These are phyloP conservation scores for Hortiboletus campestris DNA, from an alignment of 768 basidiomycete species.

Conservation along the genomic window DNA sequence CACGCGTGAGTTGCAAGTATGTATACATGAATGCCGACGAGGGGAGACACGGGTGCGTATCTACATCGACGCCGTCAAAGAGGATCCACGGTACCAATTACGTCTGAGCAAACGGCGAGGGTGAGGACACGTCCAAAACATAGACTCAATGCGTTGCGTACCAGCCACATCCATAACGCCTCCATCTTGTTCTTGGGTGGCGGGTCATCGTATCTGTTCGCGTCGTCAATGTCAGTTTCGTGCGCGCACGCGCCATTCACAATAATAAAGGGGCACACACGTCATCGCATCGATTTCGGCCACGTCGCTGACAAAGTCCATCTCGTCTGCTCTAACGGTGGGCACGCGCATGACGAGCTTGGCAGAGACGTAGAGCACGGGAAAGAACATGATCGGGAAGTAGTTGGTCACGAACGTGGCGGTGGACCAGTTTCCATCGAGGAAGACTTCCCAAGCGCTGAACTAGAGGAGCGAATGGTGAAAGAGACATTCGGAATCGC, in stretches of 20 bases:
- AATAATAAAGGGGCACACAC: constrained; percentile 2
- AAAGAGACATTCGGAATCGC: too few species aligned
- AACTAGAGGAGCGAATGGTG: constrained; percentile 22
- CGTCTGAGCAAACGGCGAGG: constrained; percentile 1
- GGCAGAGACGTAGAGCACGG: constrained; percentile 40
- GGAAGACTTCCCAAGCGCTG: constrained; percentile 40
- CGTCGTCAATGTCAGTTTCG: not conserved
- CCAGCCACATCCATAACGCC: constrained; percentile 30
- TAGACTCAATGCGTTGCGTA: constrained; percentile 1
- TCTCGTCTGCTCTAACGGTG: constrained; percentile 9
- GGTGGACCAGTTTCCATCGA: constrained; percentile 35
- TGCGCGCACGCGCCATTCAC: too few species aligned
- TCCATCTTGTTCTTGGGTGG: constrained; percentile 25
- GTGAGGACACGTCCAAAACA: not conserved
- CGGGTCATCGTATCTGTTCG: constrained; percentile 26
- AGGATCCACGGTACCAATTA: not conserved
- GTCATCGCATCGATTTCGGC: constrained; percentile 30
- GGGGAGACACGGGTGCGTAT: not conserved
- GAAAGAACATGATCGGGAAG: constrained; percentile 43
- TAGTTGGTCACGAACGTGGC: constrained; percentile 43
- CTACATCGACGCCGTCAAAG: too few species aligned
- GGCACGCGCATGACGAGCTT: constrained; percentile 16
- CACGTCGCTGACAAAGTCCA: constrained; percentile 27
- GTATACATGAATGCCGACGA: not conserved
- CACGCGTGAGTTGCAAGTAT: too few species aligned